Base-by-base conservation (phyloP, 2,329 filamentous ascomycete genomes). In the Scedosporium apiospermum region DNA sequence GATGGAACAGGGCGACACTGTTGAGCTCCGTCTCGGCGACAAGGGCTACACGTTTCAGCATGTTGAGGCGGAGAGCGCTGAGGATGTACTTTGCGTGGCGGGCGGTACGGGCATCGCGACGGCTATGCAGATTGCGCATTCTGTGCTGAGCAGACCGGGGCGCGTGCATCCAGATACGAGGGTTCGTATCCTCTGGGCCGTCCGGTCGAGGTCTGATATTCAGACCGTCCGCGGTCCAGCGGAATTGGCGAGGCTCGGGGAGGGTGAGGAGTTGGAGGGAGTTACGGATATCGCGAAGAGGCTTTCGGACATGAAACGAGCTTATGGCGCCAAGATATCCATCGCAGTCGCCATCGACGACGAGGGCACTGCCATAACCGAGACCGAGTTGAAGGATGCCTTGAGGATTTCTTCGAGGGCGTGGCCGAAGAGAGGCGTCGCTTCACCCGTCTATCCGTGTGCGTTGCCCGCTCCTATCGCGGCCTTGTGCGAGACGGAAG, bases 71-170 rank as follows among this genome's bases (percentile, higher is more conserved):
- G 61, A 63, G 2, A 62, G 65, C 44, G 66, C 67, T 23, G 69
- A 69, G n/a, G 65, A 66, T 21, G 80, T 97, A 2, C 78, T 97
- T 1, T 96, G 98, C 70, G 77, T 98, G 23, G 95, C 93, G 1
- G 95, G 93, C 1, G 95, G 95, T 0, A 99, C 95, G 0, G 93
- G 95, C 1, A 89, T 99, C 68, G 92, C 91, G 16, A 91, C 93
- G 0, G 95, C 93, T 6, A 75, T 98, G 73, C 93, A 98, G 75
- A 84, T 89, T 49, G 90, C 87, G 1, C 77, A 86, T 65, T 83
- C 84, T 0, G 74, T 93, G 10, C 75, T 86, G 3, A 74, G 80
- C 64, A 55, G 60, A 6, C 42, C 57, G 1, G 44, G 49, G 3
- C 18, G 46, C 16, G 67, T 72, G 21, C 65, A 65, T 21, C 63